Evolutionary conservation across 176 grass and related monocot species (phyloP), one percentile per base, ranked within the genome.

Genomic region (Ensete ventricosum): DNA sequence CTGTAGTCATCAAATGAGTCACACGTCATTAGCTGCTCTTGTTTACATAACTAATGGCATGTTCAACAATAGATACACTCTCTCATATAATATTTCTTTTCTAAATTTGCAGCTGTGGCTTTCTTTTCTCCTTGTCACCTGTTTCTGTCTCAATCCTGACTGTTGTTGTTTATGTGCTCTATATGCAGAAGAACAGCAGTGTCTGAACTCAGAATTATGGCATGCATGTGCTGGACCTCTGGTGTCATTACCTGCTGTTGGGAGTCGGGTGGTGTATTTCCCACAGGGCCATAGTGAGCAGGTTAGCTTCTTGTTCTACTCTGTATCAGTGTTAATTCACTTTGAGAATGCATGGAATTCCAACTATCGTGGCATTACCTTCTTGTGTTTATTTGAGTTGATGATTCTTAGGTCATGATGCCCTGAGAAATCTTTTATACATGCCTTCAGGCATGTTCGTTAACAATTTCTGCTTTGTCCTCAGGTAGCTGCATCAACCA

Each of bases 201-300:
- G 90, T 53, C 81, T 99, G 34, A 99, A 99, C 81, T 99, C 95
- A 20, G 95, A 99, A 66, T 80, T 99, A 71, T 99, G 95, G 95
- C 95, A 99, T 89, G 95, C 95, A 14, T 99, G 95, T 69, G 95
- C 95, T 19, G 95, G 95, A 8, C 95, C 95, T 5, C 90, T 99
- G 70, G 95, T 99, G 55, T 94, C 95, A 48, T 80, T 99, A 83
- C 95, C 95, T 52, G 82, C 75, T 11, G 83, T 99, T 62, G 95
- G 95, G 71, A 94, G 88, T 78, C 84, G 95, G 63, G 95, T 99
- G 13, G 90, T 99, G 55, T 99, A 99, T 83, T 94, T 99, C 76
- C 84, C 95, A 72, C 95, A 99, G 79, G 95, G 95, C 19, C 95
- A 99, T 71, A 99, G 95, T 13, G 95, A 99, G 64, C 95, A 94